These are phyloP conservation scores for Dictyostelium capitatum DNA, from an alignment of 78 protist genomes.

Conservation along the genomic window DNA sequence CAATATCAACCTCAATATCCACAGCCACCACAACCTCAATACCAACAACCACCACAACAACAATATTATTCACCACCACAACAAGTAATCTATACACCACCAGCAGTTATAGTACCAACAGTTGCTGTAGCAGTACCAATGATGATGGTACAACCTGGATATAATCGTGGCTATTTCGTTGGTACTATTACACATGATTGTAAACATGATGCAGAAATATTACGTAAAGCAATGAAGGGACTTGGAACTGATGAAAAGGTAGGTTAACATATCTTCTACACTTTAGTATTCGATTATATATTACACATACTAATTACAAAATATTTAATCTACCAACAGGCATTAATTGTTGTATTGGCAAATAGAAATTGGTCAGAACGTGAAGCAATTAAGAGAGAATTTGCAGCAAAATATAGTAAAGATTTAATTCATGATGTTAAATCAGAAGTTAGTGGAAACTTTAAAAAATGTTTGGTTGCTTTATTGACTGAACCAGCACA, in stretches of 20 bases:
- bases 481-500: conserved; percentile 72
- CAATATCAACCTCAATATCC: conserved; percentile 60
- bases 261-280: too few species aligned
- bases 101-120: not conserved
- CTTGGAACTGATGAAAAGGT: conserved; percentile 56
- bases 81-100: conserved; percentile 23
- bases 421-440: conserved; percentile 65
- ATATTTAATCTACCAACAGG: too few species aligned
- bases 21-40: not conserved
- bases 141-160: conserved; percentile 5
- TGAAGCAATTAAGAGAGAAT: conserved; percentile 33
- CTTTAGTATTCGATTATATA: too few species aligned
- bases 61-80: conserved; percentile 32
- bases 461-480: conserved; percentile 47
- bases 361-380: conserved; percentile 60
- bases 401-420: not conserved
- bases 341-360: conserved; percentile 31
- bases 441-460: conserved; percentile 65
- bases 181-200: conserved; percentile 39
- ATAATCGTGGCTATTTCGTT: not conserved
- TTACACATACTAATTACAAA: too few species aligned
- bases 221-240: conserved; percentile 77
- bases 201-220: conserved; percentile 37
- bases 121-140: conserved; percentile 22
- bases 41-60: conserved; percentile 39